These are phyloP conservation scores for Trichoderma cornu-damae DNA, from an alignment of 2,329 filamentous ascomycete genomes.

Conservation along the genomic window DNA sequence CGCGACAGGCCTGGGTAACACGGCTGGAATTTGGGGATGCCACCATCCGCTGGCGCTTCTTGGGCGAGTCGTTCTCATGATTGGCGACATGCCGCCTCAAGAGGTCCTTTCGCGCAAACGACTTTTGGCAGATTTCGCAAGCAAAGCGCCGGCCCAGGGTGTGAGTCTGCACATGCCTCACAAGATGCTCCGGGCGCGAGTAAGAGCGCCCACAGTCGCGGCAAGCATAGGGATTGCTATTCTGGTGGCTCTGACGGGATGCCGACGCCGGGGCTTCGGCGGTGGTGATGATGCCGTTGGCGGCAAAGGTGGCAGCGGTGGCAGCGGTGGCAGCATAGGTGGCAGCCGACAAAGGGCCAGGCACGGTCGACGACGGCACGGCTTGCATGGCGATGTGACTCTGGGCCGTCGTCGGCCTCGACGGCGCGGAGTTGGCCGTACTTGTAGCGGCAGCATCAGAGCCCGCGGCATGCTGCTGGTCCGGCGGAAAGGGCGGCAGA, in stretches of 20 bases:
- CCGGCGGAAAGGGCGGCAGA: conserved; percentile 1
- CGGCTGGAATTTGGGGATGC: conserved; percentile 43
- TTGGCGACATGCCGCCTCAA: conserved; percentile 49
- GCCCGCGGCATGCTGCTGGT: not conserved
- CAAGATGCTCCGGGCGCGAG: conserved; percentile 50
- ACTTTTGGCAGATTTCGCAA: conserved; percentile 49
- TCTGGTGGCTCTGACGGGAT: conserved; percentile 24
- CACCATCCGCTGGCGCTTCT: conserved; percentile 44
- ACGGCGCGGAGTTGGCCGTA: not conserved
- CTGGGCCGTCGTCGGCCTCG: not conserved
- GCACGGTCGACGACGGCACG: not conserved
- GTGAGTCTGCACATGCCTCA: conserved; percentile 48
- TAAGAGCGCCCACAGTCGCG: conserved; percentile 49
- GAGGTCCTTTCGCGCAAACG: conserved; percentile 50
- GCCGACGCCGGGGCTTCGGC: conserved; percentile 9
- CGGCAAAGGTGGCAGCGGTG: not conserved
- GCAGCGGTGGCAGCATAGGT: not conserved
- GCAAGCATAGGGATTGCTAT: conserved; percentile 43
- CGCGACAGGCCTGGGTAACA: conserved; percentile 49
- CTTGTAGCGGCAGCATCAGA: conserved; percentile 6
- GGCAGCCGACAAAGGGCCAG: not conserved
- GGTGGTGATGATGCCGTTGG: not conserved
- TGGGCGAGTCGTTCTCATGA: conserved; percentile 44
- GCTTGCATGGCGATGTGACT: conserved; percentile 3
- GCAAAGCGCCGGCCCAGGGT: conserved; percentile 47